These are phyloP conservation scores for Pseudogymnoascus sp. DNA, from an alignment of 2,329 filamentous ascomycete genomes.

Conservation along the genomic window DNA sequence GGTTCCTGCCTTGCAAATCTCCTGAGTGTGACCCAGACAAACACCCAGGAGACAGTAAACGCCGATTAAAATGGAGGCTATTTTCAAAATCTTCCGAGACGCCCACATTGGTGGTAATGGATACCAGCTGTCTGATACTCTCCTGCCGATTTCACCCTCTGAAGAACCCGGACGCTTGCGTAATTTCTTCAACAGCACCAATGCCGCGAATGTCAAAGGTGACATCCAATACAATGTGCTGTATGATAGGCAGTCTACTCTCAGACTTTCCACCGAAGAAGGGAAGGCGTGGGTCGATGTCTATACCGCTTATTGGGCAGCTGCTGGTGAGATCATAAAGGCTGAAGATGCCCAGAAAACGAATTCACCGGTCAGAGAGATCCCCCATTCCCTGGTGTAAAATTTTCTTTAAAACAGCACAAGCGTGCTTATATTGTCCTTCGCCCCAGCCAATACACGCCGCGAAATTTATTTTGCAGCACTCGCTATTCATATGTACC, in stretches of 20 bases:
- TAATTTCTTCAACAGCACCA: conserved; percentile 65
- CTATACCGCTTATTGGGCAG: conserved; percentile 78
- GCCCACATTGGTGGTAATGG: conserved; percentile 62
- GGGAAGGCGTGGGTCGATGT: conserved; percentile 79
- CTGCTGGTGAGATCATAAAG: conserved; percentile 63
- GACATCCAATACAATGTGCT: conserved; percentile 68
- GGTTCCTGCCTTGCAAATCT: not conserved
- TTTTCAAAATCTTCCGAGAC: conserved; percentile 66
- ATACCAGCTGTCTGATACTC: conserved; percentile 63
- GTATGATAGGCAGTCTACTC: conserved; percentile 43
- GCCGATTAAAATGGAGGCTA: conserved; percentile 53
- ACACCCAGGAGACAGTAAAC: not conserved
- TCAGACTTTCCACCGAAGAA: conserved; percentile 45
- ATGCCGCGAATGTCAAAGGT: conserved; percentile 47
- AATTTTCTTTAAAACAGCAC: not conserved
- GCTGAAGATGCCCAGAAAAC: conserved; percentile 45
- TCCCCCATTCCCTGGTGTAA: not conserved
- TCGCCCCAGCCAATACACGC: not conserved
- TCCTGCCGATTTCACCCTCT: conserved; percentile 62
- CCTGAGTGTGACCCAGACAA: not conserved
- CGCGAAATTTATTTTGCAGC: not conserved
- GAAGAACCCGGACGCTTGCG: conserved; percentile 59
- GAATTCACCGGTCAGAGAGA: conserved; percentile 22
- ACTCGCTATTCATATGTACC: not conserved
- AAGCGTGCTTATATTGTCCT: not conserved